Evolutionary conservation across 129 eudicot species (phyloP).

Genomic region (Artemisia annua): DNA sequence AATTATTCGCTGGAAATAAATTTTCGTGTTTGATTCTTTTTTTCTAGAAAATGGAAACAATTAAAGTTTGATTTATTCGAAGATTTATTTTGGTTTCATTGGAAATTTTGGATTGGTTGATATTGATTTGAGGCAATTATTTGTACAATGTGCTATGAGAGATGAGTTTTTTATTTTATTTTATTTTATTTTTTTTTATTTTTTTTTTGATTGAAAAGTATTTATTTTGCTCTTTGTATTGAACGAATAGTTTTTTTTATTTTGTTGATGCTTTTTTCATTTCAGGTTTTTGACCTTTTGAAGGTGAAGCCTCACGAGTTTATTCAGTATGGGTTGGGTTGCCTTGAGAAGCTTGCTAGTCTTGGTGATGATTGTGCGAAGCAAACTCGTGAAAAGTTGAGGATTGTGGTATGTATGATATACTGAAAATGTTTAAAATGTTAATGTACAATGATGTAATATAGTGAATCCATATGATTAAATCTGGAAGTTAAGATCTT

Average conservation of each 20-base stretch:
- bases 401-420: slow-evolving; percentile 70
- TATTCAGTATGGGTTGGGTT: slow-evolving; percentile 74
- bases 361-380: slow-evolving; percentile 85
- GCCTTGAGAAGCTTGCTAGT: slow-evolving; percentile 80
- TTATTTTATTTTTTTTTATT: no score
- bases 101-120: neutral
- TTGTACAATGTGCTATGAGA: slow-evolving; percentile 2
- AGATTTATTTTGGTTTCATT: no score
- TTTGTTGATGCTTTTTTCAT: neutral
- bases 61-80: no score
- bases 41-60: no score
- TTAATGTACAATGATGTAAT: neutral
- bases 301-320: slow-evolving; percentile 84
- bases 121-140: neutral
- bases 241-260: neutral
- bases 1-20: no score
- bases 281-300: slow-evolving; percentile 76
- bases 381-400: slow-evolving; percentile 68
- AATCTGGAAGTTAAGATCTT: slow-evolving; percentile 10
- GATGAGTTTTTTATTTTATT: neutral
- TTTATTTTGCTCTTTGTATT: neutral
- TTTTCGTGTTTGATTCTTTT: no score
- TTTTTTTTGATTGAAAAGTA: neutral
- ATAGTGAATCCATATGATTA: neutral
- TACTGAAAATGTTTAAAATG: neutral